Base-by-base conservation (phyloP, 2,329 filamentous ascomycete genomes). In the Talaromyces marneffei region DNA sequence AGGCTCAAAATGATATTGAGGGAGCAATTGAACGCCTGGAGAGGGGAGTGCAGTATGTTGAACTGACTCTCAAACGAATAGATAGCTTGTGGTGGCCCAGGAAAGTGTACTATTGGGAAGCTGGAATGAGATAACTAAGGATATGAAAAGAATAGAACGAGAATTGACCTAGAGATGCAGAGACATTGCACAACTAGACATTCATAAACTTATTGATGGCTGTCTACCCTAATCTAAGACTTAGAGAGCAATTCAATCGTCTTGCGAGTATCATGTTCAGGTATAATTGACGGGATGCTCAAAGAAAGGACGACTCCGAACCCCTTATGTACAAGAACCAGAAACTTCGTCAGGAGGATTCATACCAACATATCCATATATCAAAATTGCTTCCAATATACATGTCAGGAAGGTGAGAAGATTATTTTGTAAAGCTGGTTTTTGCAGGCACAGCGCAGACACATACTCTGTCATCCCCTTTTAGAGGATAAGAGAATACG, bases 321-420 rank as follows among this genome's bases (percentile, higher is more conserved):
- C 44, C n/a, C 25, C 44, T 16, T 48, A 16, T 23, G n/a, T n/a
- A 29, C 27, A 18, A 18, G 6, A 7, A 12, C 23, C 16, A 31
- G 16, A n/a, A 50, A n/a, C 9, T 9, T 50, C 5, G 46, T 50
- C 23, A 50, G 46, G 27, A 33, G 18, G 46, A 18, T 6, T 20
- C 46, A 33, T 18, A 50, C 8, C n/a, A 18, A 14, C n/a, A 20
- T 33, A 18, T 33, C 8, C 27, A 18, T 18, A 20, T n/a, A 53
- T 27, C 20, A 46, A 20, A 31, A 50, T 27, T 3, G 27, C 14
- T 1, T 31, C 8, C 31, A 12, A 35, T 37, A 35, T 29, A 42
- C 7, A 33, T 18, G 59, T 85, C 84, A 85, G 82, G 85, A 73
- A 70, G 64, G 71, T 82, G 85, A 87, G 85, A 87, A 87, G 85